phyloP scores from a whole-genome alignment of 257 asterid species.

The Nicotiana obtusifolia region DNA sequence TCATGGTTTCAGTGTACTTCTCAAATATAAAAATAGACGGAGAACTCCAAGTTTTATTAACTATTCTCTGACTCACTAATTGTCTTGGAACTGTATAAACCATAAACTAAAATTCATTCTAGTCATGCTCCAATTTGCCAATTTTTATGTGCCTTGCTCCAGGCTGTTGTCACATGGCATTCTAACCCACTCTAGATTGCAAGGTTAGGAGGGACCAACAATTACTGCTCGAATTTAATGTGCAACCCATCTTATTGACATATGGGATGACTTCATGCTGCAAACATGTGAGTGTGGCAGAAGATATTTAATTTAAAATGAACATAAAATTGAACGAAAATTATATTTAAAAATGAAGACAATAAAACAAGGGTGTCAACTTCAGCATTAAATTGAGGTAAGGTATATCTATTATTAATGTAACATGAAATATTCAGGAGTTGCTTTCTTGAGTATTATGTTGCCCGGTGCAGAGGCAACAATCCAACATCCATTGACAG shows the following conservation, averaged over 20 bases:
- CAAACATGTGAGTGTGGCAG: slow-evolving; percentile 2
- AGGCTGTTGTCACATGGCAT: slow-evolving; percentile 27
- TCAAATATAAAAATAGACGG: background rate
- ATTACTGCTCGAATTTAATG: slow-evolving; percentile 24
- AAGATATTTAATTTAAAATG: background rate
- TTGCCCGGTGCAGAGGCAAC: background rate
- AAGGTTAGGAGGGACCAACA: slow-evolving; percentile 17
- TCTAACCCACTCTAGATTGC: slow-evolving; percentile 17
- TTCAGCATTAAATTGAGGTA: slow-evolving; percentile 4
- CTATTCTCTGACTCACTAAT: too few relatives aligned
- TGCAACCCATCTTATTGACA: slow-evolving; percentile 13
- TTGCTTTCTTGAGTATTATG: background rate
- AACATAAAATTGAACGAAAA: too few relatives aligned
- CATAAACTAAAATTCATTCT: background rate
- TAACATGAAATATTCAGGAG: slow-evolving; percentile 1
- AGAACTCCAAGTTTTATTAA: background rate
- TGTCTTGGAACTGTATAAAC: background rate
- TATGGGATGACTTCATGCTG: background rate
- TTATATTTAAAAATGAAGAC: background rate
- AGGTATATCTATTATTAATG: background rate
- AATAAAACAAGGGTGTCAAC: background rate
- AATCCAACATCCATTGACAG: background rate
- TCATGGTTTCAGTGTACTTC: background rate
- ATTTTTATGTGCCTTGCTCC: slow-evolving; percentile 9
- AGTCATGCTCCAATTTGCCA: background rate